A percentile compares a stretch with the other conserved stretches of the same genome.
These are phyloP conservation scores for Oryza nivara DNA, from an alignment of 176 grass and related monocot genomes.

Conservation along the genomic window DNA sequence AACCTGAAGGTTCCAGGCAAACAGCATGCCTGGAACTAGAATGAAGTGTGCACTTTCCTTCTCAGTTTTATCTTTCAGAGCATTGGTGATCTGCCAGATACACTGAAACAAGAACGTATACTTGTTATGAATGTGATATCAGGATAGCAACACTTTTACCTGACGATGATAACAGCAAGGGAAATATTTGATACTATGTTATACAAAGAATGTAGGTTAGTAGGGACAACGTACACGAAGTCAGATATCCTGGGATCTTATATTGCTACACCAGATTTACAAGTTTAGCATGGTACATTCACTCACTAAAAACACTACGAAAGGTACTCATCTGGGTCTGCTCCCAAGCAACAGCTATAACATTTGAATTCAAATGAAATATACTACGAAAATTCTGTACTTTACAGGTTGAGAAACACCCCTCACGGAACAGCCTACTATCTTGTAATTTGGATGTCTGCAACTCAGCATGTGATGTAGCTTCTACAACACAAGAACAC, in stretches of 20 bases:
- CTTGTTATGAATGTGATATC: background rate
- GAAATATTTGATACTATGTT: background rate
- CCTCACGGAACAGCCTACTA: background rate
- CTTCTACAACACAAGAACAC: background rate
- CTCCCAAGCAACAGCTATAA: slow-evolving; percentile 10
- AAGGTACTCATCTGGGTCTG: background rate
- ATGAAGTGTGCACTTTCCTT: background rate
- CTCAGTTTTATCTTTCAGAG: background rate
- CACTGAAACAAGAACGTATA: slow-evolving; percentile 1
- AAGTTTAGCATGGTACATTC: background rate
- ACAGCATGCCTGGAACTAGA: background rate
- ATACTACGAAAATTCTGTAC: background rate
- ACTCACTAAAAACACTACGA: background rate
- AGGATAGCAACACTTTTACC: background rate
- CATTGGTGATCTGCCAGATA: background rate
- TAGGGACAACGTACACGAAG: background rate
- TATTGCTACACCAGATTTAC: slow-evolving; percentile 30
- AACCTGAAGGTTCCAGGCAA: background rate
- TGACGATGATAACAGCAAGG: background rate
- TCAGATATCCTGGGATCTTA: background rate
- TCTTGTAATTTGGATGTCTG: background rate
- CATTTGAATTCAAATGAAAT: background rate
- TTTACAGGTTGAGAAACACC: background rate
- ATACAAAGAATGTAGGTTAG: background rate
- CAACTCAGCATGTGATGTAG: slow-evolving; percentile 3